These are phyloP conservation scores for Polygonum aviculare DNA, from an alignment of 148 eudicot species.

Conservation along the genomic window DNA sequence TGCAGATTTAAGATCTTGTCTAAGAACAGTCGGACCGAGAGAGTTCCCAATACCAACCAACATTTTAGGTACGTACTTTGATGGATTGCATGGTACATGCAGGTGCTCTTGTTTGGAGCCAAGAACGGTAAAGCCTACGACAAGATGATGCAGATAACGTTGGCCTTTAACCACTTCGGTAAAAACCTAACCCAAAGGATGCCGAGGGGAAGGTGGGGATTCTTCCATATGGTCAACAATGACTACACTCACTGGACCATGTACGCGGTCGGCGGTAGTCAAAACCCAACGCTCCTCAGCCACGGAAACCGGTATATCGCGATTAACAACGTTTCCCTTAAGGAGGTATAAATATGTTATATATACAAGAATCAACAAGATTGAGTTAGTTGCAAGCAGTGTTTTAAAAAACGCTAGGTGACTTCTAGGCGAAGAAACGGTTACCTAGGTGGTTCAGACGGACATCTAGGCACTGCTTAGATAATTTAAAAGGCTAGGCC, in stretches of 20 bases:
- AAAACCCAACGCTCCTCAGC: constrained; percentile 41
- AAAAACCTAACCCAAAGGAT: constrained; percentile 53
- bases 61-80: too few species aligned
- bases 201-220: constrained; percentile 64
- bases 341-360: constrained; percentile 20
- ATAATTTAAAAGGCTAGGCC: too few species aligned
- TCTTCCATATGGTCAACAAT: constrained; percentile 53
- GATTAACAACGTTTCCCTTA: constrained; percentile 22
- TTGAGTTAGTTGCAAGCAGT: too few species aligned
- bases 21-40: too few species aligned
- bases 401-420: too few species aligned
- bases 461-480: too few species aligned
- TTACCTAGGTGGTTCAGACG: too few species aligned
- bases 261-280: constrained; percentile 69
- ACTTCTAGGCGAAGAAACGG: too few species aligned
- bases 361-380: too few species aligned
- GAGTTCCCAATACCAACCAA: too few species aligned
- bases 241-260: constrained; percentile 71
- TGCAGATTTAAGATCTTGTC: too few species aligned
- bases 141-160: constrained; percentile 54
- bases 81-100: too few species aligned
- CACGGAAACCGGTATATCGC: constrained; percentile 60
- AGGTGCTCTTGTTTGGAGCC: constrained; percentile 47
- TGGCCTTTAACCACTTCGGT: constrained; percentile 66
- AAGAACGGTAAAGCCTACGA: constrained; percentile 28